Conservation (phyloP, 2,329 filamentous ascomycete genomes). For the Fusarium avenaceum region DNA sequence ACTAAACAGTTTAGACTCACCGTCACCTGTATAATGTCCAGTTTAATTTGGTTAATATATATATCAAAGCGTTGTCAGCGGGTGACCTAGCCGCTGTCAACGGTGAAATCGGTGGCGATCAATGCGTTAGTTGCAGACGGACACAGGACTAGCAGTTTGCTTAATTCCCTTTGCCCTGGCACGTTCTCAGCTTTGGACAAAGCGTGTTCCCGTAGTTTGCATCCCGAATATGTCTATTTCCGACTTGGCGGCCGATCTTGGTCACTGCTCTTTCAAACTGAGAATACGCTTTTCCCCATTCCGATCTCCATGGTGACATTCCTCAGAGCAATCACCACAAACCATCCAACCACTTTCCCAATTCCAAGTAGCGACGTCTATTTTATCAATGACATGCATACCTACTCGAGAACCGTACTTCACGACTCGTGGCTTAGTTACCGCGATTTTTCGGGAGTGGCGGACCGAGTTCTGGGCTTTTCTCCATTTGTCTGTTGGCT, state of each 20-base stretch:
- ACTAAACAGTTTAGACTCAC: background rate
- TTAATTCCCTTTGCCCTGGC: background rate
- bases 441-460: background rate
- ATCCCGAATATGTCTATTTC: background rate
- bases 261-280: background rate
- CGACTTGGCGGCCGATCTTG: background rate
- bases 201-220: background rate
- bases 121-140: conserved; percentile 14
- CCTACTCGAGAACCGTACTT: no score
- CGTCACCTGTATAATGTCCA: background rate
- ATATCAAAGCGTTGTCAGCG: conserved; percentile 1
- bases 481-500: background rate
- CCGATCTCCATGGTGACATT: no score
- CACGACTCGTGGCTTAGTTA: background rate
- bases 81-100: conserved; percentile 21
- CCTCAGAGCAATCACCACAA: background rate
- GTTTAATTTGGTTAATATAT: background rate
- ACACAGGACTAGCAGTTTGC: background rate
- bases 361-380: background rate
- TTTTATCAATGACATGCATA: background rate
- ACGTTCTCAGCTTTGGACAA: background rate
- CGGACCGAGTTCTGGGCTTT: background rate
- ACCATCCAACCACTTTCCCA: background rate
- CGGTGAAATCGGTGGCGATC: conserved; percentile 17
- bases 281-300: background rate